Percentiles rank a stretch among this genome's conserved stretches.
These are phyloP conservation scores for Stylosanthes scabra DNA, from an alignment of 331 rosid species.

Conservation along the genomic window DNA sequence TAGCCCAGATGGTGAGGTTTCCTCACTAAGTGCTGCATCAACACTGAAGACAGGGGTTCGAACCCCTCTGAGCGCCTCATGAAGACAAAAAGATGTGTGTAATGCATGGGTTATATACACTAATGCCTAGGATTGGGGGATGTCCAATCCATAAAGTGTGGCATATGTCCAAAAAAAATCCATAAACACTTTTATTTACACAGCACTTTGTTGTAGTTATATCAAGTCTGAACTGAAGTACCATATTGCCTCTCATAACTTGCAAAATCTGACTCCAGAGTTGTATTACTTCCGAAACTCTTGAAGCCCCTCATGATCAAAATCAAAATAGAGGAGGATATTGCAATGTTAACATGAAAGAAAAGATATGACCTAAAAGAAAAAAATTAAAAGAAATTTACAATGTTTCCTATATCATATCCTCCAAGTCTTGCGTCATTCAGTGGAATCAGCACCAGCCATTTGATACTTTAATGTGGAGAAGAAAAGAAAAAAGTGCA, in stretches of 20 bases:
- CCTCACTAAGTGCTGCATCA: no score
- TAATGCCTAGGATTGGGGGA: no score
- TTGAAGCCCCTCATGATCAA: background rate
- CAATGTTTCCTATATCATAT: constrained; percentile 39
- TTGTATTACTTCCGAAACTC: constrained; percentile 9
- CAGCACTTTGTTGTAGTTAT: background rate
- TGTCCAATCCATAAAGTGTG: no score
- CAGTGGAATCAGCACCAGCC: constrained; percentile 28
- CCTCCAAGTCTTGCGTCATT: constrained; percentile 44
- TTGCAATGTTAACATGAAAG: constrained; percentile 7
- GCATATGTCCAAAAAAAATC: background rate
- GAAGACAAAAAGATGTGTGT: no score
- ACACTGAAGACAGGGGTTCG: no score
- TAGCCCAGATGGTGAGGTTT: no score
- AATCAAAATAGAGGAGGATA: constrained; percentile 12
- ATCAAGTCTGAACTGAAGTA: background rate
- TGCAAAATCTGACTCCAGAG: constrained; percentile 37
- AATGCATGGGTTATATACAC: no score
- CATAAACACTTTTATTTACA: background rate
- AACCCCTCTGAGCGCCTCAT: no score
- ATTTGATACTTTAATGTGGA: background rate
- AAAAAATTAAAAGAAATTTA: constrained; percentile 38
- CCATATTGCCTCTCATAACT: constrained; percentile 13
- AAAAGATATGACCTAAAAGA: background rate
- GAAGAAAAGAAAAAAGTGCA: background rate